Conservation (phyloP, 352 stramenopile genomes). For the Phytophthora palmivora region DNA sequence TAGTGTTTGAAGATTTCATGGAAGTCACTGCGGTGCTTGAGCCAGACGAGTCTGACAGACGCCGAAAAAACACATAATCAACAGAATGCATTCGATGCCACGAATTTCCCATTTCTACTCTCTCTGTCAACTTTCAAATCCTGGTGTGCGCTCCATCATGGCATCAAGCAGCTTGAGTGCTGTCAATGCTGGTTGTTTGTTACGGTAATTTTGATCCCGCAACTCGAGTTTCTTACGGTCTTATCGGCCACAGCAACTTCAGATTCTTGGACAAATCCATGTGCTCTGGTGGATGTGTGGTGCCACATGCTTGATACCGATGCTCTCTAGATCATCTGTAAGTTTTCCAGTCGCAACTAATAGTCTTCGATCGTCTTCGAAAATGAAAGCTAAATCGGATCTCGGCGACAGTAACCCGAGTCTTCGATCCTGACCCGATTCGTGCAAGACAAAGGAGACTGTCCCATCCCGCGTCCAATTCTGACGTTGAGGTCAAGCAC, state of each 20-base stretch:
- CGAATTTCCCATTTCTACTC: slow-evolving; percentile 7
- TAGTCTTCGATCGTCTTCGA: too few relatives aligned
- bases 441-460: background rate
- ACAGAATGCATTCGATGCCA: slow-evolving; percentile 2
- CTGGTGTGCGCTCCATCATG: slow-evolving; percentile 16
- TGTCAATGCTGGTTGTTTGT: background rate
- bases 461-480: slow-evolving; percentile 4
- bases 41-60: slow-evolving; percentile 14
- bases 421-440: slow-evolving; percentile 8
- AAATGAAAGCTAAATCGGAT: slow-evolving; percentile 2
- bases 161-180: background rate
- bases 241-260: slow-evolving; percentile 12
- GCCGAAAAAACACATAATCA: slow-evolving; percentile 14
- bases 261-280: too few relatives aligned
- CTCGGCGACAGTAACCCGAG: background rate
- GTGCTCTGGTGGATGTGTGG: background rate
- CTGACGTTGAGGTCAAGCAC: slow-evolving; percentile 6
- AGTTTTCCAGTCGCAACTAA: background rate
- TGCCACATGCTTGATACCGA: slow-evolving; percentile 3
- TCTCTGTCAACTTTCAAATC: slow-evolving; percentile 20
- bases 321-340: background rate
- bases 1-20: too few relatives aligned
- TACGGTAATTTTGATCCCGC: slow-evolving; percentile 10
- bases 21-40: too few relatives aligned
- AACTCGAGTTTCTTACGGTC: slow-evolving; percentile 8